phyloP scores from a whole-genome alignment of 1,139 yeast genomes.

The Hansenula lynferdii region DNA sequence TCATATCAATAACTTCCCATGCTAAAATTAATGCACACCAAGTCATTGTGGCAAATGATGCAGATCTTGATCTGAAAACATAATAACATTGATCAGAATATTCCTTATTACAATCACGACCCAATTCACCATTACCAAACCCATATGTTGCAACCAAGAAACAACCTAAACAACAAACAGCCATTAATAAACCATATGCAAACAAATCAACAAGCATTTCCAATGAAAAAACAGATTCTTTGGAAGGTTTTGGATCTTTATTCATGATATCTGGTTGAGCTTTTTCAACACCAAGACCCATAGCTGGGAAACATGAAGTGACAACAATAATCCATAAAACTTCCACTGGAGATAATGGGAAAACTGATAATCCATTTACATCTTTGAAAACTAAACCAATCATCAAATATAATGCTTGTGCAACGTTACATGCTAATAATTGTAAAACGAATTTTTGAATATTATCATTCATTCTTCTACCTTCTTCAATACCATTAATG shows the following conservation, averaged over 20 bases:
- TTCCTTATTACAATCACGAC: conserved; percentile 54
- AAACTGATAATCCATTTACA: conserved; percentile 53
- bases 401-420: conserved; percentile 68
- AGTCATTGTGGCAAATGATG: conserved; percentile 81
- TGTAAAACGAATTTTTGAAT: conserved; percentile 82
- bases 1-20: conserved; percentile 84
- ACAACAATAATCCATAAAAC: conserved; percentile 77
- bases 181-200: conserved; percentile 72
- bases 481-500: conserved; percentile 76
- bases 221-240: conserved; percentile 59
- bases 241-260: conserved; percentile 55
- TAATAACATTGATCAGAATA: conserved; percentile 45
- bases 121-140: conserved; percentile 64
- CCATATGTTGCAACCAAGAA: conserved; percentile 66
- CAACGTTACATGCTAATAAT: conserved; percentile 72
- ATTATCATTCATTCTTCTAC: conserved; percentile 76
- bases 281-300: conserved; percentile 76
- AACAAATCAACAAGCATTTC: conserved; percentile 72
- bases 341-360: conserved; percentile 77
- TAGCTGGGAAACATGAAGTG: conserved; percentile 79
- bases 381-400: conserved; percentile 72
- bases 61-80: conserved; percentile 78
- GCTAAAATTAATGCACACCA: conserved; percentile 88
- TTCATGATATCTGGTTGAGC: conserved; percentile 66
- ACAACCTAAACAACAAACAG: conserved; percentile 62